A percentile compares a stretch with the other conserved stretches of the same genome.
Conservation (phyloP, 1,284 basidiomycete genomes). For the Polyporus tsugae region DNA sequence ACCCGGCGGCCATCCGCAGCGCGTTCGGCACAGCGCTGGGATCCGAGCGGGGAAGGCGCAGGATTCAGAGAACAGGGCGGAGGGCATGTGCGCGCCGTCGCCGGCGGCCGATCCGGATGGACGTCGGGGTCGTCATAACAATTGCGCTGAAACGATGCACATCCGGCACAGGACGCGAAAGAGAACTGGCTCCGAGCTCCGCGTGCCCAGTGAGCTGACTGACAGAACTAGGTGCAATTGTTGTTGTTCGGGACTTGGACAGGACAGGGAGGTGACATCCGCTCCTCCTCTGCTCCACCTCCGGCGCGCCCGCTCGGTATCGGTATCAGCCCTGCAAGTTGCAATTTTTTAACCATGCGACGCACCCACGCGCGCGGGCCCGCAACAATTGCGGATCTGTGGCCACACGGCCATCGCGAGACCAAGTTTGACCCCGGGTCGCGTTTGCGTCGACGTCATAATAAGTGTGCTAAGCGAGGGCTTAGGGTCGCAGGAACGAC, state of each 20-base stretch:
- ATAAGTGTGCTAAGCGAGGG: not conserved
- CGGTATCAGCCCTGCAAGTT: not conserved
- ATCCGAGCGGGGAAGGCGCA: not conserved
- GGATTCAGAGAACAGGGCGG: not conserved
- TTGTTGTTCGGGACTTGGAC: not conserved
- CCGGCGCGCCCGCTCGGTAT: not conserved
- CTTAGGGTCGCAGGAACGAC: not conserved
- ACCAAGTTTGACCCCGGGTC: not conserved
- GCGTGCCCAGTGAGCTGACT: not conserved
- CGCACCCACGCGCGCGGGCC: not conserved
- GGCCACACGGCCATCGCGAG: conserved; percentile 1
- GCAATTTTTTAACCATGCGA: not conserved
- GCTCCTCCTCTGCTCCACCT: not conserved
- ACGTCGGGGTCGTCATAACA: conserved; percentile 25
- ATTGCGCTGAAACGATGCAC: conserved; percentile 12
- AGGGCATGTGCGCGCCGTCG: conserved; percentile 14
- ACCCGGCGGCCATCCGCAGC: not conserved
- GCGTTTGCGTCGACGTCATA: not conserved
- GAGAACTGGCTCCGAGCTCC: not conserved
- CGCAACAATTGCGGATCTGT: not conserved
- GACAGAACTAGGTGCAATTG: not conserved
- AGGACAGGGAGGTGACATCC: not conserved
- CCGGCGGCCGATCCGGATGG: not conserved
- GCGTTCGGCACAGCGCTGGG: not conserved
- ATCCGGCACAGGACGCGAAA: not conserved